Base-by-base conservation (phyloP, 768 basidiomycete genomes). In the Amanita fuliginea region DNA sequence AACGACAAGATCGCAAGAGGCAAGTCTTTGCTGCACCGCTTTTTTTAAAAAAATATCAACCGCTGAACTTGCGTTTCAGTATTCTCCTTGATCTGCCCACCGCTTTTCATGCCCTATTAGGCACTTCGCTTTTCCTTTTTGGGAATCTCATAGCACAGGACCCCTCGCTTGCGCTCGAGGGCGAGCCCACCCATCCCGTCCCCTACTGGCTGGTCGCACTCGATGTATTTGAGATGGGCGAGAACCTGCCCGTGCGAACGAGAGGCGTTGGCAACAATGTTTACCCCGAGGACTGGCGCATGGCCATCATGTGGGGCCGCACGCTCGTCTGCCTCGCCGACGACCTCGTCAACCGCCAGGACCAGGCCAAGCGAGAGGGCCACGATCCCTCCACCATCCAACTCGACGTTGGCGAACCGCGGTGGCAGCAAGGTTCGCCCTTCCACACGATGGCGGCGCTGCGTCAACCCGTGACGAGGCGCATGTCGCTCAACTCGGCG, bases 181-280 rank as follows among this genome's bases (percentile, higher is more conserved):
- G 76, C 34, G 82, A 86, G 55, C 81, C 80, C 7, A 56, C 58
- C 11, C 63, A 57, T 2, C 68, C 78, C 10, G 65, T 68, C 3
- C 69, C 74, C 0, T 84, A 82, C 60, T 85, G 79, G 77, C 70
- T 81, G 33, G 73, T 76, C n/a, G 80, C 83, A 1, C 67, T 86
- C 47, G 81, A 83, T 57, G 78, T 81, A 6, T 81, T 86, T 56
- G 80, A 83, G 63, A 77, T 75, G 6, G 81, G 81, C 39, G 81
- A 84, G 57, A 77, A 71, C 54, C 64, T 81, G 6, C 80, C 80
- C 0, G 69, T 70, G 32, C 70, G 70, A 30, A 66, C 66, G 4
- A 65, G 55, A 45, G 68, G 68, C 32, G 56, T 57, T 1, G 59
- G 59, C 13, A 59, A 55, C 42, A 47, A 22, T 39, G 59, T 60